Conservation (phyloP, 2,329 filamentous ascomycete species). For the Fonsecaea pedrosoi region DNA sequence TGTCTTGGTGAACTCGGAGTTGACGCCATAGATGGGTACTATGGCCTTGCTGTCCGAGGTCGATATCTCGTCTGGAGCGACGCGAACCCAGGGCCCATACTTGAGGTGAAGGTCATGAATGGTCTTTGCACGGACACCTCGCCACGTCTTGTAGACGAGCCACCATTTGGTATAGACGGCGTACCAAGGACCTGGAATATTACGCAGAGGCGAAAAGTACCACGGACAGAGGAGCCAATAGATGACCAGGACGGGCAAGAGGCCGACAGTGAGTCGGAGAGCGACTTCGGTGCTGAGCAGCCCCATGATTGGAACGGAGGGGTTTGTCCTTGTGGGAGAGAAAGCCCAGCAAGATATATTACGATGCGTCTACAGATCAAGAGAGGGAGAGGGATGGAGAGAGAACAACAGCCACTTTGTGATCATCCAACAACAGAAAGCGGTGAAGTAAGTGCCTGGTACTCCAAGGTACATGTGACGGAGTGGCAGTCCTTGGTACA, state of each 20-base stretch:
- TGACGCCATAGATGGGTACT: conserved; percentile 21
- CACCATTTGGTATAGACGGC: conserved; percentile 19
- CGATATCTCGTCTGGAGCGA: conserved; percentile 19
- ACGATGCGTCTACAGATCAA: not conserved
- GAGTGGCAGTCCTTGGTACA: not conserved
- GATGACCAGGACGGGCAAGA: conserved; percentile 11
- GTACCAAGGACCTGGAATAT: conserved; percentile 16
- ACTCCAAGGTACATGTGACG: not conserved
- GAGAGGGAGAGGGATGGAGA: not conserved
- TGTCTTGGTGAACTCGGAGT: conserved; percentile 25
- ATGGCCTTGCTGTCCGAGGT: conserved; percentile 21
- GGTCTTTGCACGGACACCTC: conserved; percentile 17
- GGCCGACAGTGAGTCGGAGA: not conserved
- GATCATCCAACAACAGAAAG: conserved; percentile 4
- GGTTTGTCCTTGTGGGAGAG: no score
- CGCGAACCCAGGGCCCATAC: conserved; percentile 14
- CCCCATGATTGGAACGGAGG: not conserved
- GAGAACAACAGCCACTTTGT: not conserved
- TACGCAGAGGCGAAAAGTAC: conserved; percentile 16
- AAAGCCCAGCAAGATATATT: not conserved
- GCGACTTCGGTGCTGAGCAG: conserved; percentile 5
- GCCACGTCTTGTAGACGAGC: conserved; percentile 20
- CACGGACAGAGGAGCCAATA: conserved; percentile 21
- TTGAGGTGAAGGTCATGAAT: conserved; percentile 21
- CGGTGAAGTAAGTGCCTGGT: conserved; percentile 13